phyloP scores from a whole-genome alignment of 345 rosid species.

The Psidium guajava region DNA sequence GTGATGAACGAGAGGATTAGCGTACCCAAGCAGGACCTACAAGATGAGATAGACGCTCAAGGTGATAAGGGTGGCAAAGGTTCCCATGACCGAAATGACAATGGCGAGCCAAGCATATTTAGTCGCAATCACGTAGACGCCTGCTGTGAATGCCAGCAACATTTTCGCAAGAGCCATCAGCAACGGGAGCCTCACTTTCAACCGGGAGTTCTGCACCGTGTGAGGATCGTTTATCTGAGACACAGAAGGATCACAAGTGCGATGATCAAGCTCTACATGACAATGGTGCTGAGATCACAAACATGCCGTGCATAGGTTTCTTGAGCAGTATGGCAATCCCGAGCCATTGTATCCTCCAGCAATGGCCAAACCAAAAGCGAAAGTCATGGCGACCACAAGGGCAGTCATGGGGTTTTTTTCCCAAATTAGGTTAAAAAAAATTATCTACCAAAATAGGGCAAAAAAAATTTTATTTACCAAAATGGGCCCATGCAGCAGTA shows the following conservation, averaged over 20 bases:
- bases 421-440: too few relatives aligned
- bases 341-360: background rate
- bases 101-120: background rate
- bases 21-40: too few relatives aligned
- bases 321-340: background rate
- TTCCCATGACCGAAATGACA: too few relatives aligned
- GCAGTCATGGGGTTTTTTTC: too few relatives aligned
- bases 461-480: too few relatives aligned
- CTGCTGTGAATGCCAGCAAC: background rate
- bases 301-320: background rate
- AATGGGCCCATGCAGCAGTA: too few relatives aligned
- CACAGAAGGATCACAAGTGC: background rate
- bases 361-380: accelerated
- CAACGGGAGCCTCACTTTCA: background rate
- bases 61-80: too few relatives aligned
- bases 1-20: background rate
- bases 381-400: background rate
- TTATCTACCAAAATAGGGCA: too few relatives aligned
- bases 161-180: background rate
- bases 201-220: background rate
- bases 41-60: too few relatives aligned
- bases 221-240: background rate
- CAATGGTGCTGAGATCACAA: accelerated
- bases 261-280: background rate
- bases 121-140: background rate